Percentiles rank a stretch among this genome's conserved stretches.
phyloP scores from a whole-genome alignment of 2,329 filamentous ascomycete genomes.

The Colletotrichum higginsianum region DNA sequence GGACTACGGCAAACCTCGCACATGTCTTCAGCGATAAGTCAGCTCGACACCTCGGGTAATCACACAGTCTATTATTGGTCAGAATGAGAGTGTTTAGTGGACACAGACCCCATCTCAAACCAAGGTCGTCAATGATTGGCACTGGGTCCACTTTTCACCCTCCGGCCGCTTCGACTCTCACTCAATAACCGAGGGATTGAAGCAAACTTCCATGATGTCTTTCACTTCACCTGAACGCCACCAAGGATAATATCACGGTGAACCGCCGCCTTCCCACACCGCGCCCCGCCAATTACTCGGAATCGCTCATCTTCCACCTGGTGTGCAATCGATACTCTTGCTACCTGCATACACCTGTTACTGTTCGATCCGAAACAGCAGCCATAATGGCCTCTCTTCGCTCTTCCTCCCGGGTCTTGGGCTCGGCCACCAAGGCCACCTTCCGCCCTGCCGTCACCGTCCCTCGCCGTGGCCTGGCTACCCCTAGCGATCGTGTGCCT shows the following conservation, averaged over 20 bases:
- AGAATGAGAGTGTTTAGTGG: not conserved
- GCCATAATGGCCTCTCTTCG: slow-evolving; percentile 73
- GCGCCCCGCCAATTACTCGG: slow-evolving; percentile 22
- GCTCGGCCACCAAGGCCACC: slow-evolving; percentile 58
- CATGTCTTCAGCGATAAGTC: slow-evolving; percentile 18
- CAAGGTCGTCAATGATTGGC: not conserved
- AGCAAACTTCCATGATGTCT: slow-evolving; percentile 38
- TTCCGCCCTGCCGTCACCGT: slow-evolving; percentile 59
- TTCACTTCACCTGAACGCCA: slow-evolving; percentile 34
- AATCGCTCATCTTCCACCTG: slow-evolving; percentile 9
- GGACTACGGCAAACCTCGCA: slow-evolving; percentile 24
- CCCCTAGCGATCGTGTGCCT: slow-evolving; percentile 69
- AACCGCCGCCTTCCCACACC: slow-evolving; percentile 25
- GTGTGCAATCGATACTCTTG: slow-evolving; percentile 11
- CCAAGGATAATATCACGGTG: slow-evolving; percentile 28
- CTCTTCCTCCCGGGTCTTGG: slow-evolving; percentile 69
- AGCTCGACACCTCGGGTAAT: slow-evolving; percentile 28
- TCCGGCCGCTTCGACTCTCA: slow-evolving; percentile 17
- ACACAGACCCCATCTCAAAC: too few species aligned
- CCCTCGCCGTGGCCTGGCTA: slow-evolving; percentile 65
- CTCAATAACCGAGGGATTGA: slow-evolving; percentile 25
- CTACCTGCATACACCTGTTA: slow-evolving; percentile 1
- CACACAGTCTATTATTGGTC: slow-evolving; percentile 12
- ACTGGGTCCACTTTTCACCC: not conserved
- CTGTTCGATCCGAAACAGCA: slow-evolving; percentile 19